These are phyloP conservation scores for Starmerella potacharoeniae DNA, from an alignment of 805 yeast species.

Conservation along the genomic window DNA sequence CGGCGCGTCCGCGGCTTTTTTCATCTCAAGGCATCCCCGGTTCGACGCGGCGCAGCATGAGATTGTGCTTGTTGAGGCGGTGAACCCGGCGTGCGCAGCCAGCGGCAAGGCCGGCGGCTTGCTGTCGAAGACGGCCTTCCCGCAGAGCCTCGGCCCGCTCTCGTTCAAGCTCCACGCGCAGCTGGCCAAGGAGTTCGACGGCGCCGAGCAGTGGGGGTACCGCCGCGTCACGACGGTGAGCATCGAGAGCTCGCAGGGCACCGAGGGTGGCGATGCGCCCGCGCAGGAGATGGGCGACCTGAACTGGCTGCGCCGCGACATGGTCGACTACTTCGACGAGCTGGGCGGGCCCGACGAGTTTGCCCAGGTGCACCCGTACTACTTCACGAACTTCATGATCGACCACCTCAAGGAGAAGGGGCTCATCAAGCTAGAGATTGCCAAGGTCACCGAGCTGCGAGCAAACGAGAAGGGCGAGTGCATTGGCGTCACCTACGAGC, in stretches of 20 bases:
- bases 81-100: slow-evolving; percentile 94
- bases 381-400: slow-evolving; percentile 74
- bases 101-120: slow-evolving; percentile 96
- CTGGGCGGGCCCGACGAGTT: slow-evolving; percentile 80
- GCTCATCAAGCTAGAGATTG: slow-evolving; percentile 71
- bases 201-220: slow-evolving; percentile 88
- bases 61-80: slow-evolving; percentile 76
- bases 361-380: slow-evolving; percentile 94
- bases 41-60: slow-evolving; percentile 64
- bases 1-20: slow-evolving; percentile 91
- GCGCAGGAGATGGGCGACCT: slow-evolving; percentile 1
- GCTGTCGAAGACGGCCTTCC: slow-evolving; percentile 92
- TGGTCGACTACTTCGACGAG: slow-evolving; percentile 62
- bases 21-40: slow-evolving; percentile 67
- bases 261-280: not conserved
- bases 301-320: slow-evolving; percentile 54
- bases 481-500: slow-evolving; percentile 55
- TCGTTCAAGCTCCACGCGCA: slow-evolving; percentile 79
- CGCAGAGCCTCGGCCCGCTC: slow-evolving; percentile 82
- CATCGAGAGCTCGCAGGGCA: slow-evolving; percentile 37
- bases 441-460: slow-evolving; percentile 62
- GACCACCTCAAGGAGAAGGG: slow-evolving; percentile 73
- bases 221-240: slow-evolving; percentile 78
- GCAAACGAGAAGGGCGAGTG: slow-evolving; percentile 58
- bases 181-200: slow-evolving; percentile 63